Percentiles rank a stretch among this genome's conserved stretches.
Evolutionary conservation across 2,329 filamentous ascomycete genomes (phyloP).

Genomic region (Ceratocystiopsis brevicomis): DNA sequence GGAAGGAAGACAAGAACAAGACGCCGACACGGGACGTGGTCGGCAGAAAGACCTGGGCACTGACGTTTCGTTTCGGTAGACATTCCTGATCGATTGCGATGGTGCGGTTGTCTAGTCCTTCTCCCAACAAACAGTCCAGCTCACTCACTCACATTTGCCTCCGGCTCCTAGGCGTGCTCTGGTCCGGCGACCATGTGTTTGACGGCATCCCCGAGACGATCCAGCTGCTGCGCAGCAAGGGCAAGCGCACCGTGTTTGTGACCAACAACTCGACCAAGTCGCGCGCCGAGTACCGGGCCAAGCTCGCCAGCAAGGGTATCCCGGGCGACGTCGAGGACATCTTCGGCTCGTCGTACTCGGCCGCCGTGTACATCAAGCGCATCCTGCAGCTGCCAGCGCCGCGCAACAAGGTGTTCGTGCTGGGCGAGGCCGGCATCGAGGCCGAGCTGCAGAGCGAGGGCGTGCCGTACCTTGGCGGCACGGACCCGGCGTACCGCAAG

Average conservation of each 20-base stretch:
- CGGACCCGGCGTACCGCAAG: constrained; percentile 57
- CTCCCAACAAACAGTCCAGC: no score
- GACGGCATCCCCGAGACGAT: constrained; percentile 72
- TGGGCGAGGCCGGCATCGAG: constrained; percentile 84
- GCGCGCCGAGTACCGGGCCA: constrained; percentile 78
- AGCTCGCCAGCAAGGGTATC: constrained; percentile 67
- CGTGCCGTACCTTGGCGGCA: constrained; percentile 68
- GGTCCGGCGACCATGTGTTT: constrained; percentile 86
- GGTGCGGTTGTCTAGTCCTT: constrained; percentile 33
- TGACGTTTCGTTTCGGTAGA: constrained; percentile 27
- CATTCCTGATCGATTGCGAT: constrained; percentile 94
- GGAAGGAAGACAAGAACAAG: no score
- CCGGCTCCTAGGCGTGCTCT: constrained; percentile 55
- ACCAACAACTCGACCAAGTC: constrained; percentile 99
- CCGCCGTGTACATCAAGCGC: constrained; percentile 85
- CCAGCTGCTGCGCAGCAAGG: constrained; percentile 61
- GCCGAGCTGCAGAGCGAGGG: constrained; percentile 67
- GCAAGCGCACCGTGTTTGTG: constrained; percentile 86
- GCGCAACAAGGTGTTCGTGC: constrained; percentile 84
- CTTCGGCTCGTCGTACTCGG: constrained; percentile 88
- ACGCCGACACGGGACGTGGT: no score
- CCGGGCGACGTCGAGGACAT: constrained; percentile 70
- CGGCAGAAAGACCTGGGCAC: background rate
- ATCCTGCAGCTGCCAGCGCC: constrained; percentile 63
- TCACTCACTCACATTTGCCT: no score